phyloP scores from a whole-genome alignment of 805 yeast species.

The Jamesozyma piceae region DNA sequence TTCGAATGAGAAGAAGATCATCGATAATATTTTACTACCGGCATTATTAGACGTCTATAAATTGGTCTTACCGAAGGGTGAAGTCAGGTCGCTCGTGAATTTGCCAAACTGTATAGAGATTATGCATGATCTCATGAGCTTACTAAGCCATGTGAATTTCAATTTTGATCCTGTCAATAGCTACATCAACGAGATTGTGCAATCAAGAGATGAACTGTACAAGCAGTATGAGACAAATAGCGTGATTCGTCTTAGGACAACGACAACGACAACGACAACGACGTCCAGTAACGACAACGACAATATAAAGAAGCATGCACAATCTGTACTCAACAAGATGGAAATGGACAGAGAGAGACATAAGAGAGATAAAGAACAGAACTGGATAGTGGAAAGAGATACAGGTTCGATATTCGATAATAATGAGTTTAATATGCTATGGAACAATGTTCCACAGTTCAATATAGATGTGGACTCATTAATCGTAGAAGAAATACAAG shows the following conservation, averaged over 20 bases:
- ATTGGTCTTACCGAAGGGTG: constrained; percentile 2
- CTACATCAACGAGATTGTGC: constrained; percentile 10
- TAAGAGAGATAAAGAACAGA: constrained; percentile 70
- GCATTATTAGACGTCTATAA: neutral
- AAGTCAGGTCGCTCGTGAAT: constrained; percentile 1
- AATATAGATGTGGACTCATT: constrained; percentile 36
- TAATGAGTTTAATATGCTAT: constrained; percentile 41
- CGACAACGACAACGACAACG: neutral
- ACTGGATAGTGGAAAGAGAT: constrained; percentile 46
- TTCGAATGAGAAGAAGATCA: neutral
- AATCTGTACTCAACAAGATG: constrained; percentile 39
- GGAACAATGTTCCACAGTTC: constrained; percentile 23
- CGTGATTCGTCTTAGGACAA: too few species aligned
- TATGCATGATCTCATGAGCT: neutral
- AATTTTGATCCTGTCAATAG: neutral
- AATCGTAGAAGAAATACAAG: constrained; percentile 46
- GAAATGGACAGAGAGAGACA: constrained; percentile 90
- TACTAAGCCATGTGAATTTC: neutral
- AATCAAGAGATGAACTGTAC: constrained; percentile 1
- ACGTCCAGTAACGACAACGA: neutral
- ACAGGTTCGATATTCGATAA: constrained; percentile 31
- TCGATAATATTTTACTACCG: constrained; percentile 3
- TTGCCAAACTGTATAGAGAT: constrained; percentile 1
- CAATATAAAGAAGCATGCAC: neutral
- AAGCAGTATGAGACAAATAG: neutral